A percentile compares a stretch with the other conserved stretches of the same genome.
Evolutionary conservation across 2,329 filamentous ascomycete species (phyloP).

Genomic region (Sporothrix pseudoabietina): DNA sequence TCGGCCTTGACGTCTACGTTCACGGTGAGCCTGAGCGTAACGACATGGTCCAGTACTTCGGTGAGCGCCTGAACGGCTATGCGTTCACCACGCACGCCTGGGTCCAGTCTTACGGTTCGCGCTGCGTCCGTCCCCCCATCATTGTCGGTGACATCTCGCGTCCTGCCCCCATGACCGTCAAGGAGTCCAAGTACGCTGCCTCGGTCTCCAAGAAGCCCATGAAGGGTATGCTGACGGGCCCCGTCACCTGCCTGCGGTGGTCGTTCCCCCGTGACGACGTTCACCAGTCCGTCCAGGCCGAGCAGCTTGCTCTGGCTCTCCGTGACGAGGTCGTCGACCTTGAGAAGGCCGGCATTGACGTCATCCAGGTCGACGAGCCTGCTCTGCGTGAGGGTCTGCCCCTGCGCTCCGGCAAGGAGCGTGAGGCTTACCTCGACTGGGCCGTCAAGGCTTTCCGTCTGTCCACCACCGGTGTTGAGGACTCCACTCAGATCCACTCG

Average conservation of each 20-base stretch:
- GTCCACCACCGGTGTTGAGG: conserved; percentile 86
- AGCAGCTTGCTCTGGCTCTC: conserved; percentile 97
- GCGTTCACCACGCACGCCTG: conserved; percentile 98
- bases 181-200: conserved; percentile 99
- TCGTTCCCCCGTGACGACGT: conserved; percentile 99
- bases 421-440: conserved; percentile 95
- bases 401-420: conserved; percentile 89
- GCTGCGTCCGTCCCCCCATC: conserved; percentile 96
- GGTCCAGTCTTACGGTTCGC: conserved; percentile 96
- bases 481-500: conserved; percentile 98
- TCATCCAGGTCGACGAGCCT: conserved; percentile 99
- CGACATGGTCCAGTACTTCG: conserved; percentile 99
- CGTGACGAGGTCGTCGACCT: conserved; percentile 98
- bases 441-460: conserved; percentile 98
- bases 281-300: conserved; percentile 97
- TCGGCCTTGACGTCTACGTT: conserved; percentile 93
- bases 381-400: conserved; percentile 99
- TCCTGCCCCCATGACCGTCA: conserved; percentile 96
- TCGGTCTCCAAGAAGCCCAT: conserved; percentile 97
- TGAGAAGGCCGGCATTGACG: conserved; percentile 91
- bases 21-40: conserved; percentile 99
- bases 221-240: conserved; percentile 99
- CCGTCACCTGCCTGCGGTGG: conserved; percentile 98
- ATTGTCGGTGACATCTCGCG: conserved; percentile 98
- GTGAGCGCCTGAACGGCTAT: conserved; percentile 94